A percentile compares a stretch with the other conserved stretches of the same genome.
phyloP scores from a whole-genome alignment of 2,329 filamentous ascomycete genomes.

The Stachybotrys elegans region DNA sequence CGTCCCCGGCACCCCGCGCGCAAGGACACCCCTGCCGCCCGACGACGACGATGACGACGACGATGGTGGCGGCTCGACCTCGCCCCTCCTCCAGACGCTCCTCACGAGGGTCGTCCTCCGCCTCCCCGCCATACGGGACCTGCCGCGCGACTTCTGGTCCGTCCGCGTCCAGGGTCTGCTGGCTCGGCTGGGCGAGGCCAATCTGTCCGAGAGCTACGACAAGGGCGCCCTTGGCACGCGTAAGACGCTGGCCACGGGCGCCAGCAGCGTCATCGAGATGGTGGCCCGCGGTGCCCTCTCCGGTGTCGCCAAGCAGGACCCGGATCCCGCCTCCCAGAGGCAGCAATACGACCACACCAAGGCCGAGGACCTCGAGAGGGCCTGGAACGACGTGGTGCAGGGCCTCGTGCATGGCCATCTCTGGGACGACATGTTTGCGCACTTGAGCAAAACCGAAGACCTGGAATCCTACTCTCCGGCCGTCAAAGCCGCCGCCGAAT shows the following conservation, averaged over 20 bases:
- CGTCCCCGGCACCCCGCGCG: conserved; percentile 20
- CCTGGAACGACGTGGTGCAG: conserved; percentile 64
- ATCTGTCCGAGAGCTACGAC: conserved; percentile 77
- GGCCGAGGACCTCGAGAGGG: conserved; percentile 54
- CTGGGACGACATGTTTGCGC: conserved; percentile 59
- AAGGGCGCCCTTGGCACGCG: conserved; percentile 69
- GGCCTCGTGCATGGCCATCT: conserved; percentile 64
- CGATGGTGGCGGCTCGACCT: conserved; percentile 34
- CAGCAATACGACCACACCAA: conserved; percentile 51
- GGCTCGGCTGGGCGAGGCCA: conserved; percentile 57
- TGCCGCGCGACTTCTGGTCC: conserved; percentile 62
- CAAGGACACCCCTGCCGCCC: conserved; percentile 18
- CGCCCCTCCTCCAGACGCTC: conserved; percentile 65
- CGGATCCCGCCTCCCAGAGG: not conserved
- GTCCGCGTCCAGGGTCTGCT: conserved; percentile 56
- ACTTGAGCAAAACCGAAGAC: conserved; percentile 54
- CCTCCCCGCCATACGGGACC: conserved; percentile 60
- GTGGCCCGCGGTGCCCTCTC: conserved; percentile 61
- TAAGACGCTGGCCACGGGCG: conserved; percentile 69
- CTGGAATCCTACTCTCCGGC: conserved; percentile 59
- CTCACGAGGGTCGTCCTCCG: conserved; percentile 60
- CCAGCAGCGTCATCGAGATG: conserved; percentile 65
- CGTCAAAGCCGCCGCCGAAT: conserved; percentile 61
- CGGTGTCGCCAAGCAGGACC: conserved; percentile 31
- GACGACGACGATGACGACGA: conserved; percentile 17